Conservation (phyloP, 371 early-diverging fungal species). For the Lichtheimia ramosa region DNA sequence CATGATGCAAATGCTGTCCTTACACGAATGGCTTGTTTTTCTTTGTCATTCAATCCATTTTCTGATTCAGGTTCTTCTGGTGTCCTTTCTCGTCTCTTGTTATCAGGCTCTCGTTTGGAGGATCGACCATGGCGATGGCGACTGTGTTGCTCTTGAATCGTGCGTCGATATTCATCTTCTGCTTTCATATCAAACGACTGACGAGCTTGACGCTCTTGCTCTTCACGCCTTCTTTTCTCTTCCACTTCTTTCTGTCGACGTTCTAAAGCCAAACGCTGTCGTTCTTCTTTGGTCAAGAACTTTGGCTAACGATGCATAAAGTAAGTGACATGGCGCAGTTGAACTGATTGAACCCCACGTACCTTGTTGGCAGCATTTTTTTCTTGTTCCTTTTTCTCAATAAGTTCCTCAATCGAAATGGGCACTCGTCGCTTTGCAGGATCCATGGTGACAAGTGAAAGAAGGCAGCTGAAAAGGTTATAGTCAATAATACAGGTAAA, state of each 20-base stretch:
- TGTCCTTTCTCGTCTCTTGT: constrained; percentile 17
- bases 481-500: no score
- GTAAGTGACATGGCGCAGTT: not conserved
- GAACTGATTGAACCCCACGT: not conserved
- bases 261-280: constrained; percentile 86
- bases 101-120: constrained; percentile 19
- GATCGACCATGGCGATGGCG: constrained; percentile 20
- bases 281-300: constrained; percentile 90
- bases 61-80: constrained; percentile 16
- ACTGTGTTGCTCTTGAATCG: constrained; percentile 27
- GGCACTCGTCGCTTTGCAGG: constrained; percentile 55
- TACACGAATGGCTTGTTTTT: constrained; percentile 52
- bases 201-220: constrained; percentile 61
- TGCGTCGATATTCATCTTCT: constrained; percentile 41
- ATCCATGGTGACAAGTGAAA: constrained; percentile 6
- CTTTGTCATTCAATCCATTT: constrained; percentile 38
- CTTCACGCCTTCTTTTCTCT: constrained; percentile 58
- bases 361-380: constrained; percentile 54
- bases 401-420: constrained; percentile 75
- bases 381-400: constrained; percentile 66
- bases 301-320: constrained; percentile 57
- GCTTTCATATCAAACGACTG: constrained; percentile 61
- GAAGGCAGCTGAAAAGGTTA: no score
- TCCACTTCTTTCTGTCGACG: constrained; percentile 83
- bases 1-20: not conserved